Evolutionary conservation across 2,329 filamentous ascomycete species (phyloP).

Genomic region (Aschersonia sp.): DNA sequence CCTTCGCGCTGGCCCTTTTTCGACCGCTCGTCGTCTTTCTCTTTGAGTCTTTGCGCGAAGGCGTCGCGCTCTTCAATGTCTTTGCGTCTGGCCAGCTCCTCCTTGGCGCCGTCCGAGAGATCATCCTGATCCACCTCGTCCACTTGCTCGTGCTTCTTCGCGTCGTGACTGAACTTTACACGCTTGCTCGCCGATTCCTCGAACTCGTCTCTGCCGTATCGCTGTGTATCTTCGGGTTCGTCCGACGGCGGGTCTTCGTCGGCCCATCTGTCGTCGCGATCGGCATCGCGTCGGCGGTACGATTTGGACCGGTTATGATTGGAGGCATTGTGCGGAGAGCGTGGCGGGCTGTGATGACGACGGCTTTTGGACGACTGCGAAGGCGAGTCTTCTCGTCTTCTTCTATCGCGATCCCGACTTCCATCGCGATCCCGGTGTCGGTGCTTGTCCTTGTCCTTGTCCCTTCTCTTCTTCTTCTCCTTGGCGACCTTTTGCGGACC

Average conservation of each 20-base stretch:
- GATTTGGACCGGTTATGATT: slow-evolving; percentile 21
- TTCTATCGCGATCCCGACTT: slow-evolving; percentile 15
- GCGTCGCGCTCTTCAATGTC: slow-evolving; percentile 67
- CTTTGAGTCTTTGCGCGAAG: slow-evolving; percentile 61
- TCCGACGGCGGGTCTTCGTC: slow-evolving; percentile 51
- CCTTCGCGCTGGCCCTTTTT: slow-evolving; percentile 51
- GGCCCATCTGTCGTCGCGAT: slow-evolving; percentile 69
- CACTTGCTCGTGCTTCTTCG: slow-evolving; percentile 18
- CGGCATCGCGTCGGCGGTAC: slow-evolving; percentile 27
- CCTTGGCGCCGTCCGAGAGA: slow-evolving; percentile 44
- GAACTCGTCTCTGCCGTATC: slow-evolving; percentile 35
- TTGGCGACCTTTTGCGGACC: slow-evolving; percentile 36
- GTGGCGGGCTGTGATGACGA: slow-evolving; percentile 17
- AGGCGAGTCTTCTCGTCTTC: slow-evolving; percentile 14
- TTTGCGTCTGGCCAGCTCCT: slow-evolving; percentile 43
- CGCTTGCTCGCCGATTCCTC: slow-evolving; percentile 58
- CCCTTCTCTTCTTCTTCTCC: slow-evolving; percentile 26
- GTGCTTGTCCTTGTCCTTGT: slow-evolving; percentile 13
- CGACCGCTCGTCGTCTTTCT: slow-evolving; percentile 55
- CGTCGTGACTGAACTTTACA: slow-evolving; percentile 47
- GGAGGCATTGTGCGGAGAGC: slow-evolving; percentile 15
- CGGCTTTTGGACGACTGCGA: slow-evolving; percentile 12
- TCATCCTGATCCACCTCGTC: slow-evolving; percentile 9
- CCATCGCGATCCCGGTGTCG: slow-evolving; percentile 22
- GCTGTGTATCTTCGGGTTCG: slow-evolving; percentile 24